Evolutionary conservation across 73 alveolate genomes (phyloP), one percentile per base, ranked within the genome.

Genomic region (Paramecium octaurelia): DNA sequence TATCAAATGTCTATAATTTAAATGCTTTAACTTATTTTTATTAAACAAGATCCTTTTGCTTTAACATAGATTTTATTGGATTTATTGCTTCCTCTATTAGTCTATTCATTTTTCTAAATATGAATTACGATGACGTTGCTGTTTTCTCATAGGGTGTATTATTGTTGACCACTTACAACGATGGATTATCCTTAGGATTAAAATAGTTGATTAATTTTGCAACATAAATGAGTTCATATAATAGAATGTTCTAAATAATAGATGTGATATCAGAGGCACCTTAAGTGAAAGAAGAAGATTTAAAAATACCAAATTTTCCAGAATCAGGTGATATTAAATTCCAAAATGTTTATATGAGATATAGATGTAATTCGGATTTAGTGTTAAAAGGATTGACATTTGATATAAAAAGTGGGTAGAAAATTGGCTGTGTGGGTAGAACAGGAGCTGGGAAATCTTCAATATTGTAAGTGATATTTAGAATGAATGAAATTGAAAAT

Each of bases 391-490:
- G 97, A 57, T 91, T 98, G 21, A 71, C 92, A 80, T 97, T 97
- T 46, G 73, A 50, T 29, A 95, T 98, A 31, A 73, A 93, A 44
- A 93, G 94, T 23, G 98, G 98, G 9, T 95, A 96, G 88, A 96
- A 98, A 88, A 91, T 98, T 10, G 99, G 99, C 14, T 92, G 98
- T 24, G 97, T 96, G 0, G 99, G 99, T 18, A 94, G 99, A 94
- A 97, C 99, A 24, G 99, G 99, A 2, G 95, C 99, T 58, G 99
- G 99, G 31, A 98, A 98, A 93, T 95, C 99, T 46, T 97, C 99
- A 16, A 80, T 98, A 50, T 94, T 96, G 46, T 48, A 86, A 75
- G 59, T 88, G 2, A 76, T 92, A 20, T 88, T 92, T 43, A 88
- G 96, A 92, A 87, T 92, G 58, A 90, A 31, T 36, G 96, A 92